These are phyloP conservation scores for Oryza brachyantha DNA, from an alignment of 176 grass and related monocot genomes.

Conservation along the genomic window DNA sequence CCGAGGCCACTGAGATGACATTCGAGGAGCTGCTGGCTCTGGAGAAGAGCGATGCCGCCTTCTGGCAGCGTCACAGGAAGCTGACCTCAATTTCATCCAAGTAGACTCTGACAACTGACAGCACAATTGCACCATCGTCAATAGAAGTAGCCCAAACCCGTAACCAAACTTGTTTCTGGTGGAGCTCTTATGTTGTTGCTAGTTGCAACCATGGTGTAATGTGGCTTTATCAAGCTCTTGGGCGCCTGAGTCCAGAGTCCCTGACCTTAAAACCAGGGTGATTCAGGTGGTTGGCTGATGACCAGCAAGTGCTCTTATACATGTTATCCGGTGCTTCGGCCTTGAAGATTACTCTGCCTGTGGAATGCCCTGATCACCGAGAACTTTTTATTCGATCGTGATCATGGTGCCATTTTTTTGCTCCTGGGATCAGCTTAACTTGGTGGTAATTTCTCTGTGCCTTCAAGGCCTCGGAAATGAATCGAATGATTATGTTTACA, in stretches of 20 bases:
- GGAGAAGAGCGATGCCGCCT: constrained; percentile 84
- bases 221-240: not conserved
- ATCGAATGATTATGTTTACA: not conserved
- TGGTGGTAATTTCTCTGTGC: no score
- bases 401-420: not conserved
- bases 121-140: not conserved
- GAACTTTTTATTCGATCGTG: not conserved
- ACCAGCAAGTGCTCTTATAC: not conserved
- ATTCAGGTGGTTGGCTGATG: constrained; percentile 9
- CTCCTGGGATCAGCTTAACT: no score
- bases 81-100: constrained; percentile 49
- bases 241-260: not conserved
- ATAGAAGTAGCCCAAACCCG: not conserved
- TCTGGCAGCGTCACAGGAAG: constrained; percentile 80
- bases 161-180: not conserved
- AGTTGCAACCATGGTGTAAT: not conserved
- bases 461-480: not conserved
- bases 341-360: not conserved
- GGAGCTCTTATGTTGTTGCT: not conserved
- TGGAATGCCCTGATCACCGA: not conserved
- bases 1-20: constrained; percentile 57
- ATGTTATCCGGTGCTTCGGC: not conserved
- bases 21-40: constrained; percentile 88
- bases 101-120: not conserved
- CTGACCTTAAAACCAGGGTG: not conserved